Percentiles rank a stretch among this genome's conserved stretches.
Conservation (phyloP, 2,329 filamentous ascomycete species). For the Ramularia collo-cygni region DNA sequence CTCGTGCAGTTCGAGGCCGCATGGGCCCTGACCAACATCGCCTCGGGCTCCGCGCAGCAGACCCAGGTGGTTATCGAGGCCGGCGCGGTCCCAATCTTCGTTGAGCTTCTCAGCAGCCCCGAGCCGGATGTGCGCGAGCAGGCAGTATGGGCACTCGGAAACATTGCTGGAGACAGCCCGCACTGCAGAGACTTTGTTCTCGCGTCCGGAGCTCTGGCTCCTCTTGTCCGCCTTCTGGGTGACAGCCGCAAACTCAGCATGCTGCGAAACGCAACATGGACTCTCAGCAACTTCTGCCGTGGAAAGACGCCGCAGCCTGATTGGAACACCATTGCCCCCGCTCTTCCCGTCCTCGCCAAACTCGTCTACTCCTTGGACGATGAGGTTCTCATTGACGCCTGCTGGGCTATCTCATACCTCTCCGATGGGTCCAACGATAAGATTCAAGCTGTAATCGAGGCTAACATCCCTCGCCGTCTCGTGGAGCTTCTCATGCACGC, state of each 20-base stretch:
- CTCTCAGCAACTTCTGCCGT: constrained; percentile 98
- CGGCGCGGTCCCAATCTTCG: constrained; percentile 95
- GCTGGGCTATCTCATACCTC: constrained; percentile 98
- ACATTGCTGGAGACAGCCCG: constrained; percentile 97
- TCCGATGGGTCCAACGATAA: constrained; percentile 98
- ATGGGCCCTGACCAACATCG: constrained; percentile 98
- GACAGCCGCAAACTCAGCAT: constrained; percentile 99
- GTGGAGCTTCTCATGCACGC: constrained; percentile 98
- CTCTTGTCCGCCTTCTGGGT: constrained; percentile 79
- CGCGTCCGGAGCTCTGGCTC: constrained; percentile 81
- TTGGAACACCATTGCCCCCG: constrained; percentile 91
- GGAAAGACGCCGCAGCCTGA: constrained; percentile 98
- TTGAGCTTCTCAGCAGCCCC: constrained; percentile 88
- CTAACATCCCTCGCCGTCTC: constrained; percentile 88
- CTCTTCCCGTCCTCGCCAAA: constrained; percentile 90
- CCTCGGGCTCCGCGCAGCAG: constrained; percentile 91
- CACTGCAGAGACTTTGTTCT: constrained; percentile 96
- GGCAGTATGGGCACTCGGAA: constrained; percentile 96
- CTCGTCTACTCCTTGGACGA: constrained; percentile 98
- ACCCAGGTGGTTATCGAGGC: constrained; percentile 99
- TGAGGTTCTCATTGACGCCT: constrained; percentile 96
- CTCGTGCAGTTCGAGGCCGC: constrained; percentile 98
- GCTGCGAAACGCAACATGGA: constrained; percentile 98
- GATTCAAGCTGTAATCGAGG: constrained; percentile 98
- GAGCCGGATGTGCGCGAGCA: constrained; percentile 98